A percentile compares a stretch with the other conserved stretches of the same genome.
Conservation (phyloP, 352 stramenopile genomes). For the Blastocystis sp. region DNA sequence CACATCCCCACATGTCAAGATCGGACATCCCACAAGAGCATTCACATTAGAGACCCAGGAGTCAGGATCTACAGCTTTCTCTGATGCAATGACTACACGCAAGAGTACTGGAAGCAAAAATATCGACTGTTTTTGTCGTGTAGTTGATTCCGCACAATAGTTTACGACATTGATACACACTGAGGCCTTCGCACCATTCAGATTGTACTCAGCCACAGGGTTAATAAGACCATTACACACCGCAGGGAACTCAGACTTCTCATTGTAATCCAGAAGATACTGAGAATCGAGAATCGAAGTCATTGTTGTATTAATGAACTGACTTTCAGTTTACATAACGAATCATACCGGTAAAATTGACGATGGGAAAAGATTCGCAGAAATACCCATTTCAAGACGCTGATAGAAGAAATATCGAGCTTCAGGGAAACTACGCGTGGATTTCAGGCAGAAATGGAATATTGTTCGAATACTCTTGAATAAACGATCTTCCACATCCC, state of each 20-base stretch:
- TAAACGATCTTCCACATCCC: too few relatives aligned
- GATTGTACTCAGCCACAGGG: neutral
- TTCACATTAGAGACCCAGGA: neutral
- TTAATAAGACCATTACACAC: neutral
- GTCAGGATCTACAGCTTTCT: neutral
- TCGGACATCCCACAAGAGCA: slow-evolving; percentile 17
- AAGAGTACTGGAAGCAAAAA: slow-evolving; percentile 40
- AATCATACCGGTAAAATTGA: neutral
- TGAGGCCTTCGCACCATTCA: neutral
- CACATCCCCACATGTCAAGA: neutral
- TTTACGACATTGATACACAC: neutral
- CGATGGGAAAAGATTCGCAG: neutral
- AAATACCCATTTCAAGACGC: neutral
- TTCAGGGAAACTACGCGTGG: slow-evolving; percentile 26
- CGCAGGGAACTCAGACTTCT: neutral
- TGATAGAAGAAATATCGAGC: slow-evolving; percentile 19
- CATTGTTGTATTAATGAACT: neutral
- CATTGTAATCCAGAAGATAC: neutral
- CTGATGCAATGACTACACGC: neutral
- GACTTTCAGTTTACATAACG: neutral
- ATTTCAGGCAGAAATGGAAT: neutral
- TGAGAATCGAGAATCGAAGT: neutral
- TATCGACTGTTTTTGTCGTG: neutral
- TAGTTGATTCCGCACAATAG: neutral
- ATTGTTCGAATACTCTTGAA: neutral